Evolutionary conservation across 768 basidiomycete species (phyloP), one percentile per base, ranked within the genome.

Genomic region (Psilocybe sp.): DNA sequence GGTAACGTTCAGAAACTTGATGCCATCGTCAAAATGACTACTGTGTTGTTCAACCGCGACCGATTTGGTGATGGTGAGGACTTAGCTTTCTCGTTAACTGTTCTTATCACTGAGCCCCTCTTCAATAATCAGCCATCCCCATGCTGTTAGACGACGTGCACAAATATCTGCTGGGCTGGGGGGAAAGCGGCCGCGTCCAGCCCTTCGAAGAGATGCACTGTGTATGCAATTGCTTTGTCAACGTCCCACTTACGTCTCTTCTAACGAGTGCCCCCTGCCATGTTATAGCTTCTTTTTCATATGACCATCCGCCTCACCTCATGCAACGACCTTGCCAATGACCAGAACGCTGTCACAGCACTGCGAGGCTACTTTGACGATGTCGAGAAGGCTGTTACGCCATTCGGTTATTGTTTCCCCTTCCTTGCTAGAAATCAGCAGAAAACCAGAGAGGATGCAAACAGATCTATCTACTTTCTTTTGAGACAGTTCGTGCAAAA

Each of bases 241-340:
- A 46, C 16, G 20, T 36, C 31, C 20, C 34, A 2, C 16, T 1
- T 16, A 44, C 18, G 14, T 7, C 39, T 33, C 19, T 34, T n/a
- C 37, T 36, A 18, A 6, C 19, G n/a, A 18, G 14, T 1, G 14
- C 14, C 7, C 28, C 23, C 11, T 15, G n/a, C 32, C 35, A 33
- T 12, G 35, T 47, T 36, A 39, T 39, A 72, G 70, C 59, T 72
- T 34, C 64, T 69, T 1, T 70, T 70, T 53, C 68, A 68, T 55
- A 64, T 73, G 64, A 73, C 69, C 4, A 59, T 69, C 3, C 65
- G 70, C 16, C 62, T 72, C 64, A 60, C 64, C 4, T 61, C 66
- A 9, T 73, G 71, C 51, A 47, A 52, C 12, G 70, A 73, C 35
- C 63, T 73, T 1, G 61, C 69, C 1, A 57, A 60, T 14, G 60